phyloP scores from a whole-genome alignment of 129 eudicot species.

The Flaveria linearis region DNA sequence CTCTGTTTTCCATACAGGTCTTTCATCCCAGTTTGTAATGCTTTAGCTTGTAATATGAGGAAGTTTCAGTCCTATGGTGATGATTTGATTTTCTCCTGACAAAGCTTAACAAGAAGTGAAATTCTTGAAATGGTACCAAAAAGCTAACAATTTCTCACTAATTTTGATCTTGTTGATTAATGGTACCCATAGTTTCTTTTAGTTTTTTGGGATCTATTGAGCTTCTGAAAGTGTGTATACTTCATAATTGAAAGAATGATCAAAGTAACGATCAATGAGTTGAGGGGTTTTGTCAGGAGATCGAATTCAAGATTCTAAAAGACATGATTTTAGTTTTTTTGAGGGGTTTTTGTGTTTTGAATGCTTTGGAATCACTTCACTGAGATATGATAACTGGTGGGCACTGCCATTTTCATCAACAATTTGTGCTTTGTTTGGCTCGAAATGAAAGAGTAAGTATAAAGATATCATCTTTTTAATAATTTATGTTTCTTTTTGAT shows the following conservation, averaged over 20 bases:
- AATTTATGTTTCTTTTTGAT: slow-evolving; percentile 30
- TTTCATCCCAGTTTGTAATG: too few species aligned
- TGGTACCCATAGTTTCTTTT: background rate
- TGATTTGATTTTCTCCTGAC: too few species aligned
- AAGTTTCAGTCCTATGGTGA: too few species aligned
- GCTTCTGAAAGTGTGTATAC: slow-evolving; percentile 8
- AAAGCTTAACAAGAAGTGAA: too few species aligned
- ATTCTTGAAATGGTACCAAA: too few species aligned
- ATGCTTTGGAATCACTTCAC: slow-evolving; percentile 62
- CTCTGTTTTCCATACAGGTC: too few species aligned
- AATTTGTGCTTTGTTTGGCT: slow-evolving; percentile 48
- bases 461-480: slow-evolving; percentile 42
- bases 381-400: slow-evolving; percentile 75
- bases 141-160: too few species aligned
- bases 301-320: slow-evolving; percentile 50
- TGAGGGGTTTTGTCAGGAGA: slow-evolving; percentile 32
- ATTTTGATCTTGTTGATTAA: slow-evolving; percentile 29
- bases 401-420: slow-evolving; percentile 45
- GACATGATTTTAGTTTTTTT: slow-evolving; percentile 44
- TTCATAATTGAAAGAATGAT: slow-evolving; percentile 25
- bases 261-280: background rate
- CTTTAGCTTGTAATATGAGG: too few species aligned
- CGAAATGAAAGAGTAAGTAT: slow-evolving; percentile 52
- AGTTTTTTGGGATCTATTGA: slow-evolving; percentile 10
- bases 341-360: slow-evolving; percentile 35